Conservation (phyloP, 2,329 filamentous ascomycete genomes). For the Fusarium globosum region DNA sequence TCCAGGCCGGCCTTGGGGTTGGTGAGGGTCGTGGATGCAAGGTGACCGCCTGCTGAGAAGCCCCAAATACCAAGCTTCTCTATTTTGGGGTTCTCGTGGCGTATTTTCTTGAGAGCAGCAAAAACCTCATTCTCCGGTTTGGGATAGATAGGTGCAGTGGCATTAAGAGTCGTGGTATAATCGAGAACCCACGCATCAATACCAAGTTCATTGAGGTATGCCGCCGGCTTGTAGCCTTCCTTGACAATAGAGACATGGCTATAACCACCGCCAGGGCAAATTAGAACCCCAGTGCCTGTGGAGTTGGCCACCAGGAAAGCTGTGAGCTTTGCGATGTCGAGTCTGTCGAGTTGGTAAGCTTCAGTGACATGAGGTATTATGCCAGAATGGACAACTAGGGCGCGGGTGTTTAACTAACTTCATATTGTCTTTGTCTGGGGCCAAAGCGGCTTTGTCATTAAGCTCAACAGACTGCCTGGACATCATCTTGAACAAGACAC, state of each 20-base stretch:
- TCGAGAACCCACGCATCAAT: slow-evolving; percentile 26
- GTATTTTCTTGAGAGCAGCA: slow-evolving; percentile 7
- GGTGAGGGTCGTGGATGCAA: slow-evolving; percentile 22
- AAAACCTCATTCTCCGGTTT: slow-evolving; percentile 14
- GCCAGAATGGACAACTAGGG: not conserved
- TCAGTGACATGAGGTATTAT: not conserved
- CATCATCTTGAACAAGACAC: not conserved
- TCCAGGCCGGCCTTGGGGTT: slow-evolving; percentile 11
- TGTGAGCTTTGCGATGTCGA: not conserved
- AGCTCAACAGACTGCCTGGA: accelerated
- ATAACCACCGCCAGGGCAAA: slow-evolving; percentile 23
- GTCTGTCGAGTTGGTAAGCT: slow-evolving; percentile 3
- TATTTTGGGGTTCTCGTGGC: not conserved
- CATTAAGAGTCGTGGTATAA: slow-evolving; percentile 14
- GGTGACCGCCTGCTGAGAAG: slow-evolving; percentile 25
- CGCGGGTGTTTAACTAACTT: not conserved
- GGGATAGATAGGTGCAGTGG: slow-evolving; percentile 15
- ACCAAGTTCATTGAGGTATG: slow-evolving; percentile 13
- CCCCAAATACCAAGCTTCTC: slow-evolving; percentile 28
- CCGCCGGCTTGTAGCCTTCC: slow-evolving; percentile 12
- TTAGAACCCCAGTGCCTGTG: not conserved
- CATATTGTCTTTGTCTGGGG: not conserved
- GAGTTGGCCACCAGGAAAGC: slow-evolving; percentile 1
- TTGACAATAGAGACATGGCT: slow-evolving; percentile 11
- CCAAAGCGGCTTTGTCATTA: accelerated